Evolutionary conservation across 139 green algal species (phyloP).

Genomic region (Chlorella sp.): DNA sequence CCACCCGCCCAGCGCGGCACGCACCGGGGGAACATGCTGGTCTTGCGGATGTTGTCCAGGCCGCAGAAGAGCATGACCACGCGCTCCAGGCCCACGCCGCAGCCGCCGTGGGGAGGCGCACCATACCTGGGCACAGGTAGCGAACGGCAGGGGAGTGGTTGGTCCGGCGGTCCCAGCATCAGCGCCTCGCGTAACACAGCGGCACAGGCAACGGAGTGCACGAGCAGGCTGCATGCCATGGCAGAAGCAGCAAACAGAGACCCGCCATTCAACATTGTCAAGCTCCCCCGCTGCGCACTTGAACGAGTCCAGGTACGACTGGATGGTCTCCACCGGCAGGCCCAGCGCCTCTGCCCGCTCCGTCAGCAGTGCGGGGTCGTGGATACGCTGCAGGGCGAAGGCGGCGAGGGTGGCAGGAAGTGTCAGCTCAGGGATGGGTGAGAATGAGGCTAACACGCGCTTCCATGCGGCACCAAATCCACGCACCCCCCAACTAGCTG

Average conservation of each 20-base stretch:
- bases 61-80: constrained; percentile 98
- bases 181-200: too few species aligned
- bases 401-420: neutral
- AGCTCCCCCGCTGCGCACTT: constrained; percentile 49
- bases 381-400: constrained; percentile 70
- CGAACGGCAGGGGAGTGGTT: neutral
- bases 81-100: constrained; percentile 96
- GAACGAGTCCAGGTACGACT: constrained; percentile 97
- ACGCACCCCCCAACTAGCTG: neutral
- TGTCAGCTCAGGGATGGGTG: neutral
- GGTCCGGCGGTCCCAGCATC: neutral
- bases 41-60: constrained; percentile 99
- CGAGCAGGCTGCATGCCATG: too few species aligned
- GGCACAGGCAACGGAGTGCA: too few species aligned
- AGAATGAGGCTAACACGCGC: neutral
- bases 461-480: too few species aligned
- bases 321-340: constrained; percentile 84
- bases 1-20: too few species aligned
- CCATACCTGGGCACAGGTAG: constrained; percentile 60
- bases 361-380: constrained; percentile 91
- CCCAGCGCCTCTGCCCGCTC: constrained; percentile 74
- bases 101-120: constrained; percentile 91
- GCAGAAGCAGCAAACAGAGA: neutral
- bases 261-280: neutral
- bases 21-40: constrained; percentile 93